Base-by-base conservation (phyloP, 257 asterid genomes). In the Solanum ossicruentum region DNA sequence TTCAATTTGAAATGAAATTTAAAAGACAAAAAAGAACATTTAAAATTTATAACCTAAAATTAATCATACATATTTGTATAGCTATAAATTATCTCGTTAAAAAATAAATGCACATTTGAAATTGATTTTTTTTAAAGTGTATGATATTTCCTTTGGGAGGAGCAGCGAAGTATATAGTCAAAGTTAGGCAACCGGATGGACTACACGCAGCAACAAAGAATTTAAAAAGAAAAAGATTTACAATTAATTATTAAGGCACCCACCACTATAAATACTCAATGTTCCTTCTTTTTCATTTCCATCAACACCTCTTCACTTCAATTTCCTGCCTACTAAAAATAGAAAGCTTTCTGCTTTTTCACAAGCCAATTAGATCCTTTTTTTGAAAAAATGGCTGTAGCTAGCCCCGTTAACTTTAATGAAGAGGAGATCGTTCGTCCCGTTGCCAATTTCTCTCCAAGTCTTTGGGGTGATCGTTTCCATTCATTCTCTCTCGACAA, bases 401-500 rank as follows among this genome's bases (percentile, higher is more conserved):
- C n/a, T 73, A 61, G 8, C 7, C 55, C 12, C 13, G 5, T 51
- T 10, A 23, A 6, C 70, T 18, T 41, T 23, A 11, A 47, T 1
- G n/a, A 80, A 12, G 51, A 73, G 2, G 84, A 83, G 49, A 61
- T 83, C 16, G 83, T 83, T 85, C 86, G 88, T 20, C 91, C 88
- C 2, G 71, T 65, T 32, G 81, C 87, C 49, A 67, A 84, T 65
- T 87, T 87, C 87, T 84, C 90, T 73, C 89, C 90, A 16, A 85
- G 90, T 65, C 45, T 87, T 20, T 89, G 89, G 88, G 88, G 90
- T 8, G 89, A 87, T 75, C 85, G 80, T 15, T 89, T 89, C 79
- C 83, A 84, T 81, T 18, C 56, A 10, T 80, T 66, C 23, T 54
- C 84, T 17, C 39, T 54, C 52, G 84, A 87, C 28, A 8, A 63